Evolutionary conservation across 2,329 filamentous ascomycete species (phyloP).

Genomic region (Epichloe bromicola): DNA sequence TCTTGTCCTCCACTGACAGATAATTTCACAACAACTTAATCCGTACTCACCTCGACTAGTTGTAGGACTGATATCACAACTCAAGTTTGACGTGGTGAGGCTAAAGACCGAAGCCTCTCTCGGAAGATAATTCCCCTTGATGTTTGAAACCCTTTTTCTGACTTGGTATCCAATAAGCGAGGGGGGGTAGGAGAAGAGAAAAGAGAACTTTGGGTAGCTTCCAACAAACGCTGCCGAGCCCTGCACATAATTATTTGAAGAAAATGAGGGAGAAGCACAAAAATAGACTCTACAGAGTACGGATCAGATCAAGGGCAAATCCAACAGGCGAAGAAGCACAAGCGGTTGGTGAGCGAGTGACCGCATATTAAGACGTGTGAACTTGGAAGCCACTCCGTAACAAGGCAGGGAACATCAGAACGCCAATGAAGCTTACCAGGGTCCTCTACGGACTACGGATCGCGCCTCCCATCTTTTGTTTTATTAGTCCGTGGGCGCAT

Average conservation of each 20-base stretch:
- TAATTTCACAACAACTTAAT: background rate
- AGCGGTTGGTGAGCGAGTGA: background rate
- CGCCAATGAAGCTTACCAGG: constrained; percentile 5
- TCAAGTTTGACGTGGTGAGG: background rate
- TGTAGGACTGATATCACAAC: background rate
- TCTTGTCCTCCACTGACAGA: background rate
- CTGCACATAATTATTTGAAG: background rate
- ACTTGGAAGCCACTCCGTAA: constrained; percentile 1
- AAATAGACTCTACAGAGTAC: background rate
- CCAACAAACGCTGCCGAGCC: background rate
- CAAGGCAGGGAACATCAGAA: background rate
- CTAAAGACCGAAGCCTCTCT: background rate
- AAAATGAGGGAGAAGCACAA: background rate
- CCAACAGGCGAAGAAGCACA: constrained; percentile 1
- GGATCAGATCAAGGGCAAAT: background rate
- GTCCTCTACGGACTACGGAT: background rate
- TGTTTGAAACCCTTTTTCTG: background rate
- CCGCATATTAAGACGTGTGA: background rate
- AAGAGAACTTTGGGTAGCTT: background rate
- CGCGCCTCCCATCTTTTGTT: constrained; percentile 1
- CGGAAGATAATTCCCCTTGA: background rate
- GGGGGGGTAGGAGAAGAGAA: background rate
- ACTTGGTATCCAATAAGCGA: background rate
- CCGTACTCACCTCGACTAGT: background rate
- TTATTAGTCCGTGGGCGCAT: background rate